phyloP scores from a whole-genome alignment of 208 protist genomes.

The Trypanosoma scelopori region DNA sequence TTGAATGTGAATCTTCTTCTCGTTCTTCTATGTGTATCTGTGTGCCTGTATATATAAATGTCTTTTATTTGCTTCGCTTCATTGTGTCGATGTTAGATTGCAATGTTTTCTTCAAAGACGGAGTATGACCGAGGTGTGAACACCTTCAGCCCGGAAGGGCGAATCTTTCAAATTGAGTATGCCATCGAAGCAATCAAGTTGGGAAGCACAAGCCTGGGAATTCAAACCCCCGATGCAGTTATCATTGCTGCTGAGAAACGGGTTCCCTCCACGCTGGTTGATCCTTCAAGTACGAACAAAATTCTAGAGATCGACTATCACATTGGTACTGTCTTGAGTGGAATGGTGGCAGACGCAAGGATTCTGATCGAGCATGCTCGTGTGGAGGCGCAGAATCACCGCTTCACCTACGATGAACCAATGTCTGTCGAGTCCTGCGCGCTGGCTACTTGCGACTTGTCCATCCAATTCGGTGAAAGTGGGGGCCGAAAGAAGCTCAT shows the following conservation, averaged over 20 bases:
- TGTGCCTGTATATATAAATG: not conserved
- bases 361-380: conserved; percentile 98
- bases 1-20: conserved; percentile 1
- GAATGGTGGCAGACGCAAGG: conserved; percentile 98
- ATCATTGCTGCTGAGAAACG: conserved; percentile 99
- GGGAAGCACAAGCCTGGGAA: conserved; percentile 98
- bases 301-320: conserved; percentile 98
- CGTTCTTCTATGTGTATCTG: not conserved
- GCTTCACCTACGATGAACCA: conserved; percentile 99
- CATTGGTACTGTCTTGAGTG: conserved; percentile 96
- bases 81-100: conserved; percentile 10
- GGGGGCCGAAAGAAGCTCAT: conserved; percentile 88
- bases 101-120: conserved; percentile 92
- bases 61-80: conserved; percentile 13
- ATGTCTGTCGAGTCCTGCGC: conserved; percentile 97
- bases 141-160: conserved; percentile 99
- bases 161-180: conserved; percentile 98
- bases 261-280: conserved; percentile 97
- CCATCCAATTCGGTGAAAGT: conserved; percentile 97
- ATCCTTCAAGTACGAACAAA: conserved; percentile 97
- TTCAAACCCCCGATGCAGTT: conserved; percentile 97
- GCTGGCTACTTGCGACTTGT: conserved; percentile 97
- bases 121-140: conserved; percentile 99
- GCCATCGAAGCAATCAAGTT: conserved; percentile 94
- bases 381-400: conserved; percentile 98